These are phyloP conservation scores for Colletotrichum cuscutae DNA, from an alignment of 2,329 filamentous ascomycete species.

Conservation along the genomic window DNA sequence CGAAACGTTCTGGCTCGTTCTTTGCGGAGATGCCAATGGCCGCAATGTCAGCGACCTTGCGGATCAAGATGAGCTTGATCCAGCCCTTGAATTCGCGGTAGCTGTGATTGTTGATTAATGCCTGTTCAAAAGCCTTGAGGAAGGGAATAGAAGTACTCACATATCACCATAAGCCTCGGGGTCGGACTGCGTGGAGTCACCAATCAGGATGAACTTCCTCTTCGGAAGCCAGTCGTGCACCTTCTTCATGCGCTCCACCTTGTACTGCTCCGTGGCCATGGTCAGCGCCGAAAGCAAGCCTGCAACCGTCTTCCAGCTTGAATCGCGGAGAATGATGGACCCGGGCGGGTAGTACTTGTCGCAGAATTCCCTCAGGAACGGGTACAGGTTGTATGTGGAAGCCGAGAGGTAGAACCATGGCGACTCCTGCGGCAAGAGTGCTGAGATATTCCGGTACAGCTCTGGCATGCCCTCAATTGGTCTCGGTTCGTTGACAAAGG, in stretches of 20 bases:
- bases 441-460: constrained; percentile 76
- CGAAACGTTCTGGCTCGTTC: constrained; percentile 80
- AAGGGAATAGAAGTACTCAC: constrained; percentile 52
- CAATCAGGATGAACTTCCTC: constrained; percentile 83
- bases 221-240: constrained; percentile 82
- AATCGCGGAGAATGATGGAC: constrained; percentile 85
- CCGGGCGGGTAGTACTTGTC: constrained; percentile 77
- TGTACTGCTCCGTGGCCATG: constrained; percentile 85
- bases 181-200: constrained; percentile 91
- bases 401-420: constrained; percentile 95
- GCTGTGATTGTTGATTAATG: constrained; percentile 42
- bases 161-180: constrained; percentile 90
- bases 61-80: constrained; percentile 86
- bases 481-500: constrained; percentile 80
- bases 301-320: constrained; percentile 84
- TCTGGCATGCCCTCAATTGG: constrained; percentile 85
- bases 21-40: constrained; percentile 76
- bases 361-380: constrained; percentile 83
- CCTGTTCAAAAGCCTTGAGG: background rate
- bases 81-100: constrained; percentile 76
- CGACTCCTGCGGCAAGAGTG: constrained; percentile 64
- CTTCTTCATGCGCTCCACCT: constrained; percentile 81
- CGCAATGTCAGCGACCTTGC: constrained; percentile 82
- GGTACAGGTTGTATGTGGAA: constrained; percentile 94
- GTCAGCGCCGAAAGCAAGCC: constrained; percentile 85